These are phyloP conservation scores for Malus sieversii DNA, from an alignment of 306 rosid species.

Conservation along the genomic window DNA sequence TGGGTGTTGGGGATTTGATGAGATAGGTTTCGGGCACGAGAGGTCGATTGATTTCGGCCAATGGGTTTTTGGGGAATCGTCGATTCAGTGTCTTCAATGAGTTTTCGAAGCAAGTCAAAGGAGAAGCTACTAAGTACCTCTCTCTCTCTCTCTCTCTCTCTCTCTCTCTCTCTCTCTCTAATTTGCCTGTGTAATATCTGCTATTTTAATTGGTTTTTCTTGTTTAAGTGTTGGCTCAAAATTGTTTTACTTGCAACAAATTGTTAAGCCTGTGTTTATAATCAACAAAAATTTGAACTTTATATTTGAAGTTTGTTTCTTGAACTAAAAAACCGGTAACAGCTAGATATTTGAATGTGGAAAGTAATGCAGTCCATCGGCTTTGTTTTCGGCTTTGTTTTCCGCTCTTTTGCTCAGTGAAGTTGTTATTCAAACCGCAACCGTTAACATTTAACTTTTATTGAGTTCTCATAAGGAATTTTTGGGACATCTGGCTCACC, in stretches of 20 bases:
- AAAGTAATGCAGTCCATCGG: background rate
- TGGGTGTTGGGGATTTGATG: background rate
- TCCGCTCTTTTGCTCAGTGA: background rate
- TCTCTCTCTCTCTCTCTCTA: background rate
- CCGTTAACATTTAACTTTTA: background rate
- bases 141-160: background rate
- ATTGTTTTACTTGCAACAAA: background rate
- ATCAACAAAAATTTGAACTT: background rate
- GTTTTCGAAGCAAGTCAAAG: conserved; percentile 67
- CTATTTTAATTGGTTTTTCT: background rate
- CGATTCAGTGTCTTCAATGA: conserved; percentile 67
- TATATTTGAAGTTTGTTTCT: background rate
- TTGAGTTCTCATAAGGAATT: background rate
- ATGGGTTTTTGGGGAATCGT: conserved; percentile 34
- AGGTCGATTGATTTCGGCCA: conserved; percentile 30
- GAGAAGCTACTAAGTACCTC: conserved; percentile 63
- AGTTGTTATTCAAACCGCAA: background rate
- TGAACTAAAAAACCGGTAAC: background rate
- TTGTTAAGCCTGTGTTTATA: background rate
- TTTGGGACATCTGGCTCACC: background rate
- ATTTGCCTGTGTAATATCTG: background rate
- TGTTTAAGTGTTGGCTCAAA: background rate
- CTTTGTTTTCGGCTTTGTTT: background rate
- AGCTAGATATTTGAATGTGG: background rate
- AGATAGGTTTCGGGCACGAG: conserved; percentile 39